Evolutionary conservation across 805 yeast species (phyloP), one percentile per base, ranked within the genome.

Genomic region (Kluyveromyces lactis): DNA sequence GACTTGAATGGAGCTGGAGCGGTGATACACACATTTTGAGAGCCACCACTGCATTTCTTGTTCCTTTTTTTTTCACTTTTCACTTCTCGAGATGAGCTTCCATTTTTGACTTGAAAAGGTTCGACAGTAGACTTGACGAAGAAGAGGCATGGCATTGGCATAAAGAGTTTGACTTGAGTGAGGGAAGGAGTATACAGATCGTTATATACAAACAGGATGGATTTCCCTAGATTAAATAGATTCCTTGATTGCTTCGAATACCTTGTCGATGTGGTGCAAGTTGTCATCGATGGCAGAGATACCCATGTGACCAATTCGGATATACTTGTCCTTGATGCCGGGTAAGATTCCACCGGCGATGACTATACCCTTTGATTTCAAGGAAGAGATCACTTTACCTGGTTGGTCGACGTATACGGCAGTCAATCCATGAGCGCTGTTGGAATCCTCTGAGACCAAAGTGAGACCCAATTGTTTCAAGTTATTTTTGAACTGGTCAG

Each of bases 241-340:
- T 6, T 21, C 64, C 46, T 69, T 67, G 41, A 77, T 64, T 19
- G 72, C 73, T 23, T 62, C 56, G 43, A 70, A 65, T 29, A 73
- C 74, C 40, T 58, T 58, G 42, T 72, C 75, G 21, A 80, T 60
- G 56, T 81, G 83, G 26, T 71, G 70, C 44, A 75, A 66, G 40
- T 66, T 62, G 28, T 64, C 69, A 49, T 79, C 77, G 42, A 75
- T 64, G 10, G 80, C 84, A 34, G 87, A 73, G 43, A 77, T 79
- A 46, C 97, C 96, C 97, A 90, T 90, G 66, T 89, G 97, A 26
- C 97, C 97, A 43, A 89, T 79, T 64, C 97, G 77, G 69, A 90
- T 85, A 67, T 89, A 89, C 60, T 81, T 79, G 43, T 82, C 73
- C 34, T 77, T 80, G 52, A 86, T 77, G 18, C 78, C 86, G 62